Evolutionary conservation across 495 filamentous ascomycete genomes (phyloP).

Genomic region (Xylona heveae): DNA sequence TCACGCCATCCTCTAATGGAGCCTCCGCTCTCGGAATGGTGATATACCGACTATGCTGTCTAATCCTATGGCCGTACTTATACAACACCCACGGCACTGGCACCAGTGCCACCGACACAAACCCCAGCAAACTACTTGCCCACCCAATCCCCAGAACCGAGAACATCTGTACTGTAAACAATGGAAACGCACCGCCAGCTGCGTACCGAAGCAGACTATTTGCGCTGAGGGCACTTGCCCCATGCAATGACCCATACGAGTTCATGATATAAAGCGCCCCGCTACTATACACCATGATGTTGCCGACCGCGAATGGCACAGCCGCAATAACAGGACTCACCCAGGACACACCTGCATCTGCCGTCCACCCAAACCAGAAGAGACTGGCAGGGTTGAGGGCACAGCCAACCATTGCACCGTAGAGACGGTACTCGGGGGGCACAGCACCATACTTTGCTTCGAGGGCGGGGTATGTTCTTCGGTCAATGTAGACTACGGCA

Average conservation of each 20-base stretch:
- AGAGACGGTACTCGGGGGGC: constrained; percentile 33
- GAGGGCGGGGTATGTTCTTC: constrained; percentile 16
- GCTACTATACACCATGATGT: constrained; percentile 29
- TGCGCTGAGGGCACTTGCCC: constrained; percentile 38
- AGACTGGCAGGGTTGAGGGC: constrained; percentile 27
- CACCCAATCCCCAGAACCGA: constrained; percentile 2
- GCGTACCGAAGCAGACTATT: constrained; percentile 43
- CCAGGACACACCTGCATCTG: constrained; percentile 17
- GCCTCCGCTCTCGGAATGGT: no score
- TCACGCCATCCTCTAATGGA: no score
- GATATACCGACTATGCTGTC: constrained; percentile 3
- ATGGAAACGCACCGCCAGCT: constrained; percentile 40
- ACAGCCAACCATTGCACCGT: constrained; percentile 37
- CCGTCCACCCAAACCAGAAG: constrained; percentile 29
- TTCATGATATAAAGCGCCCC: constrained; percentile 31
- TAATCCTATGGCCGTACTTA: constrained; percentile 2
- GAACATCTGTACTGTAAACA: constrained; percentile 24
- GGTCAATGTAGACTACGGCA: constrained; percentile 24
- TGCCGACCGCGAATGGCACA: constrained; percentile 46
- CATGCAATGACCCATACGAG: constrained; percentile 30
- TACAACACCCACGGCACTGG: constrained; percentile 5
- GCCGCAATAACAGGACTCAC: constrained; percentile 26
- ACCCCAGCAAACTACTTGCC: constrained; percentile 3
- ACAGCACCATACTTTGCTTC: constrained; percentile 12
- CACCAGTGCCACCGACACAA: constrained; percentile 1